Conservation (phyloP, 1,284 basidiomycete species). For the Apiotrichum siamense region DNA sequence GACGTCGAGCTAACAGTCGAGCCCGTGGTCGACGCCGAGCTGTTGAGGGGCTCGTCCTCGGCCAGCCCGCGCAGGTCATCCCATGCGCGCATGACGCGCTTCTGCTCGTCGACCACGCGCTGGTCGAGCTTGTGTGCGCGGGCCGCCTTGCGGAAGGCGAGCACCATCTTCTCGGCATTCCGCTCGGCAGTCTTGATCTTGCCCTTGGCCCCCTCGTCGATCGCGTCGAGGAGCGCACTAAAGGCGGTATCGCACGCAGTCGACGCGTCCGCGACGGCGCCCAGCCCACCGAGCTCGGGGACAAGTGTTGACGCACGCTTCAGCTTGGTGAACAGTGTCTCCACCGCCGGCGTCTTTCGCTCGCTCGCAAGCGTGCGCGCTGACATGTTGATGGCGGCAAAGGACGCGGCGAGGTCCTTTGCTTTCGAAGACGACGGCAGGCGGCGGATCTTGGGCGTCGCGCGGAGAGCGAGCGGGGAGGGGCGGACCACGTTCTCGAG, state of each 20-base stretch:
- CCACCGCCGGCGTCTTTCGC: background rate
- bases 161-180: conserved; percentile 3
- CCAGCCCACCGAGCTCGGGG: conserved; percentile 14
- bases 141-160: conserved; percentile 5
- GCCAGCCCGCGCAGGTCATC: conserved; percentile 20
- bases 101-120: conserved; percentile 18
- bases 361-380: conserved; percentile 6
- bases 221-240: conserved; percentile 22
- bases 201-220: conserved; percentile 12
- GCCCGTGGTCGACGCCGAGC: background rate
- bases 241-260: conserved; percentile 21
- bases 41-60: conserved; percentile 7
- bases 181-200: background rate
- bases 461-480: conserved; percentile 2
- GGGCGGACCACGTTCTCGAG: conserved; percentile 14
- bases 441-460: conserved; percentile 12
- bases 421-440: conserved; percentile 15
- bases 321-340: conserved; percentile 9
- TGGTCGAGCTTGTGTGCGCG: conserved; percentile 15
- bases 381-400: conserved; percentile 20
- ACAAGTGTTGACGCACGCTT: conserved; percentile 6
- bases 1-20: too few relatives aligned
- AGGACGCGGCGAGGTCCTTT: conserved; percentile 3
- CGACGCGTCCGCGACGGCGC: conserved; percentile 12
- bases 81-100: conserved; percentile 18